Evolutionary conservation across 176 grass and related monocot genomes (phyloP).

Genomic region (Alopecurus myosuroides): DNA sequence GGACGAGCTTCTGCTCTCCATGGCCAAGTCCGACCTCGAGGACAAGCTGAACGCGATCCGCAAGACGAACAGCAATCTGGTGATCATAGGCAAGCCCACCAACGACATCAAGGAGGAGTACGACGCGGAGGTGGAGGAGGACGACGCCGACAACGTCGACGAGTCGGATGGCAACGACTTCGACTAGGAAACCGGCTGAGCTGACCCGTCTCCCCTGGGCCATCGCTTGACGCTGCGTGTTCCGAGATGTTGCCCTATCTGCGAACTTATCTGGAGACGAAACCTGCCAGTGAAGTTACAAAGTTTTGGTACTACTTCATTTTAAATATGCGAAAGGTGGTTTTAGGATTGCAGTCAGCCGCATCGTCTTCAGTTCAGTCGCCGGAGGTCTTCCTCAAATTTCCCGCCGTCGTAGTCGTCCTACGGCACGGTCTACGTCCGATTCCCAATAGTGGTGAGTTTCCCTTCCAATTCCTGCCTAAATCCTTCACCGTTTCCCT

Average conservation of each 20-base stretch:
- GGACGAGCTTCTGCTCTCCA: slow-evolving; percentile 83
- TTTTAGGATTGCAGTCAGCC: too few species aligned
- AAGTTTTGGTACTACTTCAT: too few species aligned
- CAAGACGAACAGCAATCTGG: slow-evolving; percentile 74
- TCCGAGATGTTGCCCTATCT: not conserved
- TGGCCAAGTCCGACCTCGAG: slow-evolving; percentile 79
- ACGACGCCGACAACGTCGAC: slow-evolving; percentile 79
- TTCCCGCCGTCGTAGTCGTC: too few species aligned
- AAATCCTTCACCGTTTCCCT: too few species aligned
- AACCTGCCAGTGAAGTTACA: too few species aligned
- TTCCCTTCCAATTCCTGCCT: too few species aligned
- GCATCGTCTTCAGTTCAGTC: too few species aligned
- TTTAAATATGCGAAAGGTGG: too few species aligned
- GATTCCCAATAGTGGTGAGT: too few species aligned
- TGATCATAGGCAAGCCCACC: slow-evolving; percentile 70
- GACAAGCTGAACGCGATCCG: slow-evolving; percentile 82
- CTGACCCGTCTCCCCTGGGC: not conserved
- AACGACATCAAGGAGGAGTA: slow-evolving; percentile 74
- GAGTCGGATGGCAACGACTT: slow-evolving; percentile 94
- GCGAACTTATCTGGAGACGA: slow-evolving; percentile 6
- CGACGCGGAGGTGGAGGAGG: slow-evolving; percentile 76
- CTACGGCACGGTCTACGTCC: too few species aligned
- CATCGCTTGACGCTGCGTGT: not conserved
- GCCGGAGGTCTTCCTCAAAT: too few species aligned
- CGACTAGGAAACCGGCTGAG: slow-evolving; percentile 84